These are phyloP conservation scores for Ustilago loliicola DNA, from an alignment of 1,284 basidiomycete species.

Conservation along the genomic window DNA sequence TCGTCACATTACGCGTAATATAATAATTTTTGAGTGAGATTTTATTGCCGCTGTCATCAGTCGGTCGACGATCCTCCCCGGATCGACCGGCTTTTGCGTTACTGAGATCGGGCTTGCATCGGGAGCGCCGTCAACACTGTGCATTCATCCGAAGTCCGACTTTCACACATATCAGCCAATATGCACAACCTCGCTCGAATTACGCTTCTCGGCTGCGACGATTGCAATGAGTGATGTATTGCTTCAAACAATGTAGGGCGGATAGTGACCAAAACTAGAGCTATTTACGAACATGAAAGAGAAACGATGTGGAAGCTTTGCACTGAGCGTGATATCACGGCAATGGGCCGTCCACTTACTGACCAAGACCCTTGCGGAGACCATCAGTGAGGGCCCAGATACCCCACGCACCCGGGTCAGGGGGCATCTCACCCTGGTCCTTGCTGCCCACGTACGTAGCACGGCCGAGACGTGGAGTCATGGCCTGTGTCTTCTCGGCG, in stretches of 20 bases:
- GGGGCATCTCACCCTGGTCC: constrained; percentile 68
- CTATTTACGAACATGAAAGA: constrained; percentile 2
- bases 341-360: constrained; percentile 11
- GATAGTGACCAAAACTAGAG: not conserved
- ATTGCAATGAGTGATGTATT: constrained; percentile 2
- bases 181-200: not conserved
- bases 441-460: constrained; percentile 74
- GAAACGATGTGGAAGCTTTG: not conserved
- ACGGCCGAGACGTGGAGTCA: constrained; percentile 74
- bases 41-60: not conserved
- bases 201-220: not conserved
- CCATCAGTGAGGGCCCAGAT: constrained; percentile 72
- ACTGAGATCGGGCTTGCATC: not conserved
- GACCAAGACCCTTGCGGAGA: constrained; percentile 59
- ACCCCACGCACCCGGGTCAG: constrained; percentile 76
- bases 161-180: too few species aligned
- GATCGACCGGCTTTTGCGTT: not conserved
- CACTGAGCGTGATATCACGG: not conserved
- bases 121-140: not conserved
- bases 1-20: not conserved
- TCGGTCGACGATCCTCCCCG: not conserved
- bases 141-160: not conserved
- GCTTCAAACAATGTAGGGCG: constrained; percentile 3
- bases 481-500: constrained; percentile 73
- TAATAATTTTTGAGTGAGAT: not conserved